Conservation (phyloP, 805 yeast species). For the Cephaloascus albidus region DNA sequence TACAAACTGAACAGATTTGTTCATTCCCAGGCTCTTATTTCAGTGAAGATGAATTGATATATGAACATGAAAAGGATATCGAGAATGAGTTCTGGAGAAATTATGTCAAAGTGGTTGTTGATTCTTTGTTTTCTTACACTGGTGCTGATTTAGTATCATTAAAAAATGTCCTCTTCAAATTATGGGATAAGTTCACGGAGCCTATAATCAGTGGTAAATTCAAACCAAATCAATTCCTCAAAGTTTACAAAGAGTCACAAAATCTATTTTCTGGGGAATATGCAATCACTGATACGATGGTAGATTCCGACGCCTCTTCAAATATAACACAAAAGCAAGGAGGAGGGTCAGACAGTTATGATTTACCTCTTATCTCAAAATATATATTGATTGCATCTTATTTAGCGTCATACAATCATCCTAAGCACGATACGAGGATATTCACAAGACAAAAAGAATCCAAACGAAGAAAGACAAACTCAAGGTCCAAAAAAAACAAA, state of each 20-base stretch:
- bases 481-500: conserved; percentile 33
- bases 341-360: conserved; percentile 15
- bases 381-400: conserved; percentile 75
- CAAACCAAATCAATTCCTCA: conserved; percentile 18
- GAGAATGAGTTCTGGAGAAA: conserved; percentile 26
- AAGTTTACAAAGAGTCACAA: conserved; percentile 20
- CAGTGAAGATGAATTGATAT: conserved; percentile 4
- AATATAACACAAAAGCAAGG: conserved; percentile 9
- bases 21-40: conserved; percentile 8
- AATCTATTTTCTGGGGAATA: conserved; percentile 18
- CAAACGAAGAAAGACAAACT: conserved; percentile 7
- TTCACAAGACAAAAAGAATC: conserved; percentile 56
- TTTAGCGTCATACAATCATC: conserved; percentile 70
- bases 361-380: conserved; percentile 53
- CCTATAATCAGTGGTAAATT: conserved; percentile 14
- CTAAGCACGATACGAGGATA: conserved; percentile 55
- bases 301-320: conserved; percentile 5
- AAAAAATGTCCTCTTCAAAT: conserved; percentile 15
- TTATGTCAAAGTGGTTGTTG: conserved; percentile 33
- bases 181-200: conserved; percentile 24
- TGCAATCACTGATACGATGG: conserved; percentile 18
- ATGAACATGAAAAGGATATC: conserved; percentile 5
- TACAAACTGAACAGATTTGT: conserved; percentile 19
- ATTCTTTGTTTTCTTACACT: conserved; percentile 32
- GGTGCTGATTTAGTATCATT: conserved; percentile 33